Conservation (phyloP, 2,329 filamentous ascomycete genomes). For the Neoscytalidium dimidiatum region DNA sequence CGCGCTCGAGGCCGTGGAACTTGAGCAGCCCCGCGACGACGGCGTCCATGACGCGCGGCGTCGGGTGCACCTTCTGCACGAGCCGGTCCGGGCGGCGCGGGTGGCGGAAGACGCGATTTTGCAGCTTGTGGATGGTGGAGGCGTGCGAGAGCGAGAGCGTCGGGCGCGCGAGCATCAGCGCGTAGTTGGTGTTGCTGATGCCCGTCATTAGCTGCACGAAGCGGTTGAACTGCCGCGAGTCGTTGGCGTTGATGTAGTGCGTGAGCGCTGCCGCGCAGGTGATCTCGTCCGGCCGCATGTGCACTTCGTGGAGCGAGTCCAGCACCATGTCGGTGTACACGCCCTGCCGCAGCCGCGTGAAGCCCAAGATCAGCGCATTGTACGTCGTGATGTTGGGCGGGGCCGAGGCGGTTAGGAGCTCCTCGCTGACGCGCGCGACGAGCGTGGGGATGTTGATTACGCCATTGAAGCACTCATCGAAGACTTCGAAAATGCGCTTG, state of each 20-base stretch:
- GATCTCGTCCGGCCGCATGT: constrained; percentile 49
- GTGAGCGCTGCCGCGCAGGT: constrained; percentile 44
- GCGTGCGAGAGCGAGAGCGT: constrained; percentile 30
- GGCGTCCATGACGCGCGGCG: constrained; percentile 45
- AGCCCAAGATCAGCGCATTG: constrained; percentile 70
- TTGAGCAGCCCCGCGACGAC: constrained; percentile 45
- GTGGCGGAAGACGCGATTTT: constrained; percentile 9
- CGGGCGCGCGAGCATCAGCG: constrained; percentile 44
- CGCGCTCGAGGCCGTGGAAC: constrained; percentile 48
- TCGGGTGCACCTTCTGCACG: constrained; percentile 47
- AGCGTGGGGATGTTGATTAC: constrained; percentile 23
- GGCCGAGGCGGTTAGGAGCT: constrained; percentile 63
- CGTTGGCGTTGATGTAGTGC: constrained; percentile 37
- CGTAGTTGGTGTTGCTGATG: constrained; percentile 26
- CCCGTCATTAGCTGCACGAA: constrained; percentile 48
- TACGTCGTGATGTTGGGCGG: constrained; percentile 69
- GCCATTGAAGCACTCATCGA: constrained; percentile 12
- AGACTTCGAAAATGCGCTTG: constrained; percentile 29
- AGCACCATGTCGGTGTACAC: constrained; percentile 34
- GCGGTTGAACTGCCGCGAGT: constrained; percentile 36
- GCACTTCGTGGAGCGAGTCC: constrained; percentile 34
- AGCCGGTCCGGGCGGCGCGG: constrained; percentile 32
- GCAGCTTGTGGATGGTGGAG: background rate
- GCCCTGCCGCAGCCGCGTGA: constrained; percentile 42
- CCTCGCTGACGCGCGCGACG: constrained; percentile 56